These are phyloP conservation scores for Hygrocybe coccinea DNA, from an alignment of 768 basidiomycete species.

Conservation along the genomic window DNA sequence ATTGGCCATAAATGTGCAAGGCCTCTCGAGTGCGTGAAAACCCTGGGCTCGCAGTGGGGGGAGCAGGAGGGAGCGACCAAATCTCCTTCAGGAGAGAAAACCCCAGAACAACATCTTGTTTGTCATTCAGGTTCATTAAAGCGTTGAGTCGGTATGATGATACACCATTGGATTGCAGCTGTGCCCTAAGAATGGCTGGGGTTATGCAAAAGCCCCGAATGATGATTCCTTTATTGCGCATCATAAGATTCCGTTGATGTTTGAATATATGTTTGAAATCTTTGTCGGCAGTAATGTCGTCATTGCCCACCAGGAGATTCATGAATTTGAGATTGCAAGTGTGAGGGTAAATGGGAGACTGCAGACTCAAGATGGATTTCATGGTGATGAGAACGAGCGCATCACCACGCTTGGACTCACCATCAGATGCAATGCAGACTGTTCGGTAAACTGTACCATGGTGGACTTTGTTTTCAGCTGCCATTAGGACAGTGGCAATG, in stretches of 20 bases:
- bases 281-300: conserved; percentile 34
- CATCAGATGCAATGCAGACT: conserved; percentile 27
- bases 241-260: conserved; percentile 23
- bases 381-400: conserved; percentile 23
- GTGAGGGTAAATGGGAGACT: conserved; percentile 23
- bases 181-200: conserved; percentile 16
- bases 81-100: conserved; percentile 22
- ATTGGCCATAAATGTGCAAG: conserved; percentile 17
- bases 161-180: conserved; percentile 15
- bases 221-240: conserved; percentile 22
- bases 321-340: conserved; percentile 20
- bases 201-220: conserved; percentile 24
- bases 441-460: conserved; percentile 8
- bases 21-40: conserved; percentile 17
- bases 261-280: conserved; percentile 35
- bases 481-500: conserved; percentile 11
- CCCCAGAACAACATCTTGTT: conserved; percentile 29
- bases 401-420: conserved; percentile 24
- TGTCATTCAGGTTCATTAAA: conserved; percentile 26
- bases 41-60: conserved; percentile 8
- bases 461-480: conserved; percentile 5
- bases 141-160: conserved; percentile 7
- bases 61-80: conserved; percentile 21
- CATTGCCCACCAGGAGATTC: conserved; percentile 28
- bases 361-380: conserved; percentile 10